Conservation (phyloP, 169 alveolate species). For the Babesia bigemina region DNA sequence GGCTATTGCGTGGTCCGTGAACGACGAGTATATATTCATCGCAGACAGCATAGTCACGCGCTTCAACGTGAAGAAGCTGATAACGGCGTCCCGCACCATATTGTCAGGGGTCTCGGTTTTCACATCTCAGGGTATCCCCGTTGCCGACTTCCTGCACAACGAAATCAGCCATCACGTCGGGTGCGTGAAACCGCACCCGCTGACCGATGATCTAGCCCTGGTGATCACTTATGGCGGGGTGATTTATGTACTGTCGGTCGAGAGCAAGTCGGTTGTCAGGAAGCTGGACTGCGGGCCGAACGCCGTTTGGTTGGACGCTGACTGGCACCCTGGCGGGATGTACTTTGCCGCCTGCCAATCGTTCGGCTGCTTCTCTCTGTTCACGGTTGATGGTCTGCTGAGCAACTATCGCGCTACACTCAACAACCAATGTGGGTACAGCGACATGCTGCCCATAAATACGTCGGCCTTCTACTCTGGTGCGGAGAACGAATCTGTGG, state of each 20-base stretch:
- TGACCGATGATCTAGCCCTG: constrained; percentile 33
- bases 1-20: constrained; percentile 38
- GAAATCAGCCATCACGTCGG: constrained; percentile 46
- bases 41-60: constrained; percentile 59
- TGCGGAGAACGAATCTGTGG: constrained; percentile 1
- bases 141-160: constrained; percentile 44
- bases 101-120: constrained; percentile 55
- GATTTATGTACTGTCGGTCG: constrained; percentile 19
- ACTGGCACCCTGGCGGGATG: constrained; percentile 64
- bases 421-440: constrained; percentile 46
- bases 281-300: constrained; percentile 48
- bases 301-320: constrained; percentile 63
- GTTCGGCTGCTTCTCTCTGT: constrained; percentile 62
- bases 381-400: constrained; percentile 22
- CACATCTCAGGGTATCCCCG: constrained; percentile 33
- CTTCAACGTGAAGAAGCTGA: constrained; percentile 35
- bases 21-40: constrained; percentile 35
- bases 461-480: constrained; percentile 24
- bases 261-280: constrained; percentile 5
- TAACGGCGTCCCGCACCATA: constrained; percentile 41
- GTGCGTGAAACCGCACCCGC: constrained; percentile 47
- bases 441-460: constrained; percentile 36
- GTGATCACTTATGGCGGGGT: constrained; percentile 39
- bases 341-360: constrained; percentile 56
- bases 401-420: constrained; percentile 20